Percentiles rank a stretch among this genome's conserved stretches.
phyloP scores from a whole-genome alignment of 768 basidiomycete species.

The Lentinula detonsa region DNA sequence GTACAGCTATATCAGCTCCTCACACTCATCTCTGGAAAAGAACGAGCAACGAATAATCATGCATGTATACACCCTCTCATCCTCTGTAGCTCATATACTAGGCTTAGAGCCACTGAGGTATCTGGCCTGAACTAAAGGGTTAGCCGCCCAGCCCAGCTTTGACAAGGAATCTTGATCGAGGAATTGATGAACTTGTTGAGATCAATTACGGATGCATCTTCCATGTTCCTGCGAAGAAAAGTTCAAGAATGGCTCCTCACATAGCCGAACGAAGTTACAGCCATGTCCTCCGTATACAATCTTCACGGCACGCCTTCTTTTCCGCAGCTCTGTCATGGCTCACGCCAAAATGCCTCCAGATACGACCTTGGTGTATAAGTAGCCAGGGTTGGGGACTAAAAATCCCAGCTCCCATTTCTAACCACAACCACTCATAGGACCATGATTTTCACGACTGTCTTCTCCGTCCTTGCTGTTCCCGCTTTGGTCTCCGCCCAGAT shows the following conservation, averaged over 20 bases:
- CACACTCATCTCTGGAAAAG: too few species aligned
- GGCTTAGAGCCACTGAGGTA: too few species aligned
- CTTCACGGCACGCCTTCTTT: background rate
- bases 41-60: too few species aligned
- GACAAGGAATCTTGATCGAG: constrained; percentile 1
- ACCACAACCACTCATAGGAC: background rate
- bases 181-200: background rate
- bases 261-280: background rate
- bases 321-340: background rate
- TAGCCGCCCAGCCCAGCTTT: background rate
- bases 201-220: background rate
- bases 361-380: background rate
- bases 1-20: too few species aligned
- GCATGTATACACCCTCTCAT: too few species aligned
- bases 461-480: background rate
- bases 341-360: background rate
- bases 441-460: constrained; percentile 3
- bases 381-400: background rate
- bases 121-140: background rate
- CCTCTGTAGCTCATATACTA: too few species aligned
- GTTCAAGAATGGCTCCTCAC: background rate
- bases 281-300: background rate
- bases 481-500: background rate
- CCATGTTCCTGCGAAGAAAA: constrained; percentile 3
- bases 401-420: background rate